Evolutionary conservation across 495 filamentous ascomycete species (phyloP).

Genomic region (Margaritispora aquatica): DNA sequence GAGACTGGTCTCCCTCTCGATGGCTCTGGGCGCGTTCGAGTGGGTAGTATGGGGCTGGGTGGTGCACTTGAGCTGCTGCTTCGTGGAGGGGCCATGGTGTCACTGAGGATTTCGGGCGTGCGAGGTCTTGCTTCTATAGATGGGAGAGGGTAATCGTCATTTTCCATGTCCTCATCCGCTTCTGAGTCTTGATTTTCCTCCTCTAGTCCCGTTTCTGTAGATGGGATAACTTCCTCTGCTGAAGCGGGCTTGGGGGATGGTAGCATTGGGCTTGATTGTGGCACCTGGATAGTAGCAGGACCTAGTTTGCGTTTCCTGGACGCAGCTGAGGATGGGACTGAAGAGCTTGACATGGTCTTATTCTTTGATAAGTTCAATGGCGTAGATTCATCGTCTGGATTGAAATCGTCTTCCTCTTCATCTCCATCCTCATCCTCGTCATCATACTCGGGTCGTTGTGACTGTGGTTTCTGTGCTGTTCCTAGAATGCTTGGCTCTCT

Average conservation of each 20-base stretch:
- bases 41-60: conserved; percentile 9
- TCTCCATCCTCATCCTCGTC: conserved; percentile 40
- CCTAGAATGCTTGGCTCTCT: conserved; percentile 64
- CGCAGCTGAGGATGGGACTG: conserved; percentile 18
- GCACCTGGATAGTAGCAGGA: conserved; percentile 20
- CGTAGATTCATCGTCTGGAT: conserved; percentile 61
- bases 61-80: conserved; percentile 39
- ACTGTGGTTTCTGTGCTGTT: conserved; percentile 47
- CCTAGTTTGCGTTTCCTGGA: conserved; percentile 34
- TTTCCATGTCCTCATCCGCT: neutral
- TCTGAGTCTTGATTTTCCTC: neutral
- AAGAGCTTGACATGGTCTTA: conserved; percentile 6
- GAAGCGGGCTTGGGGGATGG: neutral
- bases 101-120: conserved; percentile 36
- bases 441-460: conserved; percentile 37
- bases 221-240: conserved; percentile 7
- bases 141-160: neutral
- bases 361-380: conserved; percentile 42
- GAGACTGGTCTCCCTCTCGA: too few species aligned
- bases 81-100: conserved; percentile 45
- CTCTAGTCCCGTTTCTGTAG: conserved; percentile 9
- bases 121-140: conserved; percentile 11
- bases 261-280: conserved; percentile 15
- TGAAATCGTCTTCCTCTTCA: conserved; percentile 53
- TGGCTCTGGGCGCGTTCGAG: neutral